phyloP scores from a whole-genome alignment of 225 moss, liverwort and hornwort genomes.

The Takakia lepidozioides region DNA sequence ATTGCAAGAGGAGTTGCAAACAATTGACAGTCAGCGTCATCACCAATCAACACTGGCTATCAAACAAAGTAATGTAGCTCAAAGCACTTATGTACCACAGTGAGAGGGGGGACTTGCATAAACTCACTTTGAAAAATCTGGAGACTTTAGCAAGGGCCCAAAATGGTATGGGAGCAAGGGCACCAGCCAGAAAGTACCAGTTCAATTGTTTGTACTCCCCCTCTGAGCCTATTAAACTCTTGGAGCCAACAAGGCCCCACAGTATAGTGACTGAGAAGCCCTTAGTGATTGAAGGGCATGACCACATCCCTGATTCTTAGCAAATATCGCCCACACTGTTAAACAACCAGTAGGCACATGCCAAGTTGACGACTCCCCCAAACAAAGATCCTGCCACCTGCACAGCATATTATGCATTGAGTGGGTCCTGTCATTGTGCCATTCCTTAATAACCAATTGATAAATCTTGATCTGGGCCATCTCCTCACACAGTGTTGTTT shows the following conservation, averaged over 20 bases:
- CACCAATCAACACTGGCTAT: background rate
- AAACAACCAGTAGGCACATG: slow-evolving; percentile 57
- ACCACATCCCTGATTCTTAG: slow-evolving; percentile 49
- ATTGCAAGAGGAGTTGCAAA: too few species aligned
- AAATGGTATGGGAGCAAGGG: slow-evolving; percentile 53
- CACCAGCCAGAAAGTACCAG: slow-evolving; percentile 50
- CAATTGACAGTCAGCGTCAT: too few species aligned
- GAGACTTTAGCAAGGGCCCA: slow-evolving; percentile 45
- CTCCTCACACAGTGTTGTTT: too few species aligned
- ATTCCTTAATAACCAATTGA: too few species aligned
- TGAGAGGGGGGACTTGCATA: background rate
- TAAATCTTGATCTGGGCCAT: too few species aligned
- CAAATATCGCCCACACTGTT: slow-evolving; percentile 33
- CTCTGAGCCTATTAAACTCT: slow-evolving; percentile 34
- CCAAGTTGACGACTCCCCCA: slow-evolving; percentile 54
- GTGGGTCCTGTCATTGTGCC: too few species aligned
- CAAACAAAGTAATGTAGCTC: too few species aligned
- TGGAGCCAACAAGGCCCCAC: slow-evolving; percentile 61
- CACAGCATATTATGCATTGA: slow-evolving; percentile 1
- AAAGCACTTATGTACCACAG: too few species aligned
- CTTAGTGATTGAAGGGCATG: slow-evolving; percentile 46
- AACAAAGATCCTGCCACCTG: slow-evolving; percentile 52
- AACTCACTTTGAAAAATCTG: slow-evolving; percentile 34
- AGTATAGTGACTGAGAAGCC: slow-evolving; percentile 39
- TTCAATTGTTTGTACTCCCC: slow-evolving; percentile 45